Percentiles rank a stretch among this genome's conserved stretches.
Evolutionary conservation across 1,139 yeast genomes (phyloP).

Genomic region (Yamadazyma triangularis): DNA sequence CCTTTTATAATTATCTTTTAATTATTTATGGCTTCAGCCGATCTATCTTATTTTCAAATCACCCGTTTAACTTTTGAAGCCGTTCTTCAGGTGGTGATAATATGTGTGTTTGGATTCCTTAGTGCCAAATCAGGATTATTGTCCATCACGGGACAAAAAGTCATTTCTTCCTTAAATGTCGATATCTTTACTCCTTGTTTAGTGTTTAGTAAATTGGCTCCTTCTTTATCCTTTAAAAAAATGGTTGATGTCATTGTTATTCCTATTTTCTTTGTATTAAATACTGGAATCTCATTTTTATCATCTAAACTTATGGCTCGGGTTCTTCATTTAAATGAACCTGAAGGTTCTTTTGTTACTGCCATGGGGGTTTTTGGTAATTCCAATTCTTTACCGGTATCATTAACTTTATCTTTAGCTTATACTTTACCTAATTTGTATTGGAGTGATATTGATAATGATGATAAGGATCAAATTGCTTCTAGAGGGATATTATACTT

Average conservation of each 20-base stretch:
- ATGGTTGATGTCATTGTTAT: constrained; percentile 66
- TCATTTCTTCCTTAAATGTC: constrained; percentile 64
- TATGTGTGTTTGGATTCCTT: constrained; percentile 67
- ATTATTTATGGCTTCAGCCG: constrained; percentile 1
- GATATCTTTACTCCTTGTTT: constrained; percentile 82
- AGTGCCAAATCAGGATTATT: constrained; percentile 62
- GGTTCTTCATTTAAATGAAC: constrained; percentile 48
- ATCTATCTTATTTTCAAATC: constrained; percentile 50
- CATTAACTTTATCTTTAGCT: constrained; percentile 65
- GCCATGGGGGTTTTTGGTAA: constrained; percentile 90
- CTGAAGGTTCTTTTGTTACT: constrained; percentile 75
- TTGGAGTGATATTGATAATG: constrained; percentile 71
- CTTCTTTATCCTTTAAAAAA: constrained; percentile 62
- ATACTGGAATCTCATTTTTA: constrained; percentile 56
- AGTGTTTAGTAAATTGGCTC: constrained; percentile 75
- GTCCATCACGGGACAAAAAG: constrained; percentile 58
- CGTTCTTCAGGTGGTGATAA: constrained; percentile 69
- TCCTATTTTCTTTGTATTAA: constrained; percentile 65
- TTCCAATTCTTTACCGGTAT: constrained; percentile 77
- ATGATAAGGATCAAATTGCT: constrained; percentile 66
- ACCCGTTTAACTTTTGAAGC: constrained; percentile 72
- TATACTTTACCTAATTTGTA: constrained; percentile 66
- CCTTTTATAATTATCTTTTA: constrained; percentile 1
- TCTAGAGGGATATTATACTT: constrained; percentile 76
- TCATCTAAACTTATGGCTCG: constrained; percentile 50